A percentile compares a stretch with the other conserved stretches of the same genome.
These are phyloP conservation scores for Tricholoma matsutake DNA, from an alignment of 768 basidiomycete genomes.

Conservation along the genomic window DNA sequence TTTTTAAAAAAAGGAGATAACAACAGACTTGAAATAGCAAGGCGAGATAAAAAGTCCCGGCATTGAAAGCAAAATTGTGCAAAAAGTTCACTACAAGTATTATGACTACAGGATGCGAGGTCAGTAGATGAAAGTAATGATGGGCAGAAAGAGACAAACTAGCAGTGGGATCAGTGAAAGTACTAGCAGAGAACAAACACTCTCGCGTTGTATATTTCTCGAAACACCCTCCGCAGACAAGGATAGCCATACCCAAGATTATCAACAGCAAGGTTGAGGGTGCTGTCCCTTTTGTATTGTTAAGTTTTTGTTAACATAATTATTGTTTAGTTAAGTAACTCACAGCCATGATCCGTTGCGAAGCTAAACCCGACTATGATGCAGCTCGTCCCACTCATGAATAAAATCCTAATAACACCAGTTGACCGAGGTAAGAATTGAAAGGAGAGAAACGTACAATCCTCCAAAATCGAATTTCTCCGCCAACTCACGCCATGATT, in stretches of 20 bases:
- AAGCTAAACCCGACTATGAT: slow-evolving; percentile 81
- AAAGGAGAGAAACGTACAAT: slow-evolving; percentile 48
- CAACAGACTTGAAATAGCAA: slow-evolving; percentile 70
- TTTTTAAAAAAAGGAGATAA: slow-evolving; percentile 10
- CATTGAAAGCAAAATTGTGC: slow-evolving; percentile 80
- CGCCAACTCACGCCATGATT: slow-evolving; percentile 55
- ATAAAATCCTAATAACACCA: slow-evolving; percentile 49
- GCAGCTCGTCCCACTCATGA: slow-evolving; percentile 71
- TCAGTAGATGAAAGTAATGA: slow-evolving; percentile 14
- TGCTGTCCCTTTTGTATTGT: slow-evolving; percentile 51
- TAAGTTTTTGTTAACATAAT: slow-evolving; percentile 6
- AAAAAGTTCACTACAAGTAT: slow-evolving; percentile 71
- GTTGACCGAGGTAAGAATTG: slow-evolving; percentile 12
- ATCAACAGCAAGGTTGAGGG: slow-evolving; percentile 62
- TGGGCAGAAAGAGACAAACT: slow-evolving; percentile 36
- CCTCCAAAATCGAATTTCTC: slow-evolving; percentile 74
- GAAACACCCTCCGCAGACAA: slow-evolving; percentile 61
- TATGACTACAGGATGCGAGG: slow-evolving; percentile 41
- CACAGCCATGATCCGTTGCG: slow-evolving; percentile 66
- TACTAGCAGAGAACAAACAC: slow-evolving; percentile 64
- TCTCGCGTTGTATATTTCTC: slow-evolving; percentile 67
- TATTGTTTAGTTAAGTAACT: slow-evolving; percentile 24
- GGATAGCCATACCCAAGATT: slow-evolving; percentile 48
- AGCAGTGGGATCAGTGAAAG: slow-evolving; percentile 58
- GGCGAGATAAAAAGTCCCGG: slow-evolving; percentile 85